Evolutionary conservation across 345 rosid genomes (phyloP).

Genomic region (Iberis pinnata): DNA sequence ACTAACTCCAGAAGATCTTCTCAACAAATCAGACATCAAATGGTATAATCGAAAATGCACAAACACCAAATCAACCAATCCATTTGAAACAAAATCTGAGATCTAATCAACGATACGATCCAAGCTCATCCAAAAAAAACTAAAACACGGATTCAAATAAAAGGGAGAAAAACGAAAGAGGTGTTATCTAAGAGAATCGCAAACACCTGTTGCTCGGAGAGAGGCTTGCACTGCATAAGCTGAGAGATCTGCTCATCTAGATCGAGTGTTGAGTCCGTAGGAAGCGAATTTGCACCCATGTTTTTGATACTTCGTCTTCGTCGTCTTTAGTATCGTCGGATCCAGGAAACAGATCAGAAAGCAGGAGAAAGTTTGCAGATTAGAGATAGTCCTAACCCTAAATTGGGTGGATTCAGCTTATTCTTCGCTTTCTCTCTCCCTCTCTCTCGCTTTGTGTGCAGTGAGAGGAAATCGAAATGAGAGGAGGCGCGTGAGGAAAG

Average conservation of each 20-base stretch:
- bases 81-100: constrained; percentile 13
- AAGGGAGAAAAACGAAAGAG: not conserved
- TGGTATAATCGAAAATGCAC: not conserved
- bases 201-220: constrained; percentile 69
- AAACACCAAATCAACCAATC: not conserved
- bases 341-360: constrained; percentile 22
- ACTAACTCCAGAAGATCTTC: not conserved
- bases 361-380: constrained; percentile 31
- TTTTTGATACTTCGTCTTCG: constrained; percentile 6
- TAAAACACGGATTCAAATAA: not conserved
- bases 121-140: not conserved
- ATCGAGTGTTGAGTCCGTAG: constrained; percentile 53
- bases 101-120: constrained; percentile 15
- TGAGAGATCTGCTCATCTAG: constrained; percentile 82
- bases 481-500: constrained; percentile 30
- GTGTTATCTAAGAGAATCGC: not conserved
- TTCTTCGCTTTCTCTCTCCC: constrained; percentile 26
- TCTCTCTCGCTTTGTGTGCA: constrained; percentile 18
- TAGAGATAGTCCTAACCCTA: constrained; percentile 55
- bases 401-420: constrained; percentile 30
- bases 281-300: constrained; percentile 65
- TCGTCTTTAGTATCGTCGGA: constrained; percentile 12
- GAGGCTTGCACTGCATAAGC: constrained; percentile 92
- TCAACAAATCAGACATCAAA: not conserved
- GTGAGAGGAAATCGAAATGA: constrained; percentile 25